Base-by-base conservation (phyloP, 306 rosid genomes). In the Hippophae gyantsensis region DNA sequence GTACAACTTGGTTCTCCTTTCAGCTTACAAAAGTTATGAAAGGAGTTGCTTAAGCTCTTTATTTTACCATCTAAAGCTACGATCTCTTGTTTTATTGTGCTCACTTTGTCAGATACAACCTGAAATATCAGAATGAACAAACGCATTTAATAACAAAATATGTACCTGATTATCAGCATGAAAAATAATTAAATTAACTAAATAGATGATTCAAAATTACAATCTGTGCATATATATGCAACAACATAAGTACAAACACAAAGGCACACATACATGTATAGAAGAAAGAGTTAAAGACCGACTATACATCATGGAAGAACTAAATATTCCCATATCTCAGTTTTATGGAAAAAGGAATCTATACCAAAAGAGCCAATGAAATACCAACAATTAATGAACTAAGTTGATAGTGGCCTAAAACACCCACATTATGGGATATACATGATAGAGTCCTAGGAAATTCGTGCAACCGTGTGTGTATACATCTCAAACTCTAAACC, bases 1-100 rank as follows among this genome's bases (percentile, higher is more conserved):
- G 74, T 59, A 72, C 60, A 71, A 61, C 82, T 80, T 66, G 53
- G 73, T 61, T 71, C 79, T 63, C 82, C 89, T 74, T 76, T 82
- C 66, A 75, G 64, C 75, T 72, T 75, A 70, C 83, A 78, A 61
- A 66, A 55, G 56, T 66, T 75, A 69, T 72, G 82, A 65, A 88
- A 73, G 63, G 64, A 78, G 75, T 72, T 78, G 62, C 79, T 72
- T 47, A 79, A 72, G 48, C 74, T 64, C 61, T 82, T 76, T 73
- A 84, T 70, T 71, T 86, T 54, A 32, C 67, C 43, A 62, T 81
- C 85, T 65, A 84, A 74, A 60, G 56, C 49, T 80, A 77, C 75
- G 68, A 75, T 62, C 72, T 82, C 80, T 61, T 65, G 72, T 62
- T 55, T 71, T 78, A 60, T 71, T 58, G 57, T 63, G 51, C 60